phyloP scores from a whole-genome alignment of 2,329 filamentous ascomycete genomes.

The Colletotrichum tropicale region DNA sequence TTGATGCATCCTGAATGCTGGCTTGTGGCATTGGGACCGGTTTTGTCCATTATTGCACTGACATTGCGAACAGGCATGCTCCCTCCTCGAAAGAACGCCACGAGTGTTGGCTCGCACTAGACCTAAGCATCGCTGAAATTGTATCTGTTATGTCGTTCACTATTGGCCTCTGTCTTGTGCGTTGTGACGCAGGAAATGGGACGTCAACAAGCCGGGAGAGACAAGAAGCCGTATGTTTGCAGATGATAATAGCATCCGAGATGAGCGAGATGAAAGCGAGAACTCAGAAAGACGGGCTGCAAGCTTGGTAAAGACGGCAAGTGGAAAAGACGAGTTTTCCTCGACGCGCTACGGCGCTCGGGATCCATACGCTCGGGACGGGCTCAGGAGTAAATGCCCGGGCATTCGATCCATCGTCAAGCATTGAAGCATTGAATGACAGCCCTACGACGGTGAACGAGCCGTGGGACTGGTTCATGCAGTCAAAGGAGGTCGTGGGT shows the following conservation, averaged over 20 bases:
- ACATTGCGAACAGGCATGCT: background rate
- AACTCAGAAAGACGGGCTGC: background rate
- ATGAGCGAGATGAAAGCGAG: background rate
- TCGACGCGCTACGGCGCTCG: background rate
- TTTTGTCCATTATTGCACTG: background rate
- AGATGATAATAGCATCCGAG: background rate
- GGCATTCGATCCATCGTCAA: background rate
- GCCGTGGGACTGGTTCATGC: background rate
- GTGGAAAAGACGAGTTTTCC: background rate
- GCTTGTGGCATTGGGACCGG: background rate
- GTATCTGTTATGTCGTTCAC: background rate
- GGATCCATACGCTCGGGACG: background rate
- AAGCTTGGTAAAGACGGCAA: background rate
- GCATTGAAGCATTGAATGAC: background rate
- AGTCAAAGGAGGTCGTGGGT: background rate
- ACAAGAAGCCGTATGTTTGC: background rate
- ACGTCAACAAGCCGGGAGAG: background rate
- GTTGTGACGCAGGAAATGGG: background rate
- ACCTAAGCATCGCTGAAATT: background rate
- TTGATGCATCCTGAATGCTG: background rate
- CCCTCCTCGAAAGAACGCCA: background rate
- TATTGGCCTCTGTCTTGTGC: background rate
- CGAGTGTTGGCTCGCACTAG: background rate
- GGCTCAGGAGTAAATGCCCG: background rate
- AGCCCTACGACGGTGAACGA: background rate